A percentile compares a stretch with the other conserved stretches of the same genome.
Conservation (phyloP, 139 green algal species). For the Prasinococcaceae sp. region DNA sequence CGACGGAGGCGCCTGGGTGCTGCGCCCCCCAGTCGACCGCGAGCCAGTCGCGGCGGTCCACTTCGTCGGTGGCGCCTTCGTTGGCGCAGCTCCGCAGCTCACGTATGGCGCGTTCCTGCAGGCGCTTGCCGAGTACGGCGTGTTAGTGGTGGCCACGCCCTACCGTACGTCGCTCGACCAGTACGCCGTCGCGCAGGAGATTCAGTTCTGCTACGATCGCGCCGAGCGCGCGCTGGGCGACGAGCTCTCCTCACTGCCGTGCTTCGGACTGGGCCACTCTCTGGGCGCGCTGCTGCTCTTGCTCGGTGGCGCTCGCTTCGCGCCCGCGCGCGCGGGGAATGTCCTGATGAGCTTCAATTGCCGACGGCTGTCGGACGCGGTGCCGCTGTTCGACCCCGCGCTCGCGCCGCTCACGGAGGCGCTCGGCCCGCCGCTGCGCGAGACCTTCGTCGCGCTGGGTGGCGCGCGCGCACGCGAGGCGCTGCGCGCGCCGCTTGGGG, state of each 20-base stretch:
- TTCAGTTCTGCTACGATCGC: constrained; percentile 67
- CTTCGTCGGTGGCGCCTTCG: constrained; percentile 81
- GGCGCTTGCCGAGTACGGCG: constrained; percentile 38
- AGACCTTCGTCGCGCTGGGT: constrained; percentile 3
- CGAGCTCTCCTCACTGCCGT: constrained; percentile 34
- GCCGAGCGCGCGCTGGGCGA: constrained; percentile 36
- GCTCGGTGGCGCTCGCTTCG: constrained; percentile 32
- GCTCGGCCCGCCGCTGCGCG: no score
- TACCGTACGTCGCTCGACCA: constrained; percentile 76
- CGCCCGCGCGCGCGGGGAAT: constrained; percentile 48
- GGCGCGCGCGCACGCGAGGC: no score
- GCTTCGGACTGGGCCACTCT: constrained; percentile 77
- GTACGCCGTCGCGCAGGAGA: constrained; percentile 68
- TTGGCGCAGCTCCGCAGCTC: constrained; percentile 75
- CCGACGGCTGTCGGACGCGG: constrained; percentile 38
- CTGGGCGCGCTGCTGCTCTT: constrained; percentile 68
- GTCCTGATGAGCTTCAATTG: constrained; percentile 87
- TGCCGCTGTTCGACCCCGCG: constrained; percentile 64
- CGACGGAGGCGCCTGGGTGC: constrained; percentile 60
- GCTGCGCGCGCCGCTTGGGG: no score
- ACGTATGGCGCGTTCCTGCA: constrained; percentile 63
- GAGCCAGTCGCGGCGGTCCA: constrained; percentile 44
- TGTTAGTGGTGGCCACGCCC: constrained; percentile 55
- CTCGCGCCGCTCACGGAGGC: constrained; percentile 51
- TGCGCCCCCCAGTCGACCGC: constrained; percentile 26